Evolutionary conservation across 2,329 filamentous ascomycete genomes (phyloP).

Genomic region (Fusarium sp.): DNA sequence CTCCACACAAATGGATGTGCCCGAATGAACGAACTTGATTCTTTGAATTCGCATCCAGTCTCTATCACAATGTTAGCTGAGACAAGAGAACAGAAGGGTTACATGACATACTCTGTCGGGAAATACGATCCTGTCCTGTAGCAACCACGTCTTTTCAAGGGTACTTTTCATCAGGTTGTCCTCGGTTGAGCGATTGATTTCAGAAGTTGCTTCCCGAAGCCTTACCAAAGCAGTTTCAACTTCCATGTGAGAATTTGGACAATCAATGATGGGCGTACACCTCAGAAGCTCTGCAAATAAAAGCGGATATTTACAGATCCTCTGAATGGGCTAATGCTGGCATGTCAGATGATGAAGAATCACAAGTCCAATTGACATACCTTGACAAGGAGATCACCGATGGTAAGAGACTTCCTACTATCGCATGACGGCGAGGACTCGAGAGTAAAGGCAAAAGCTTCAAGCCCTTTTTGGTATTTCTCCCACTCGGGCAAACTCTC

Average conservation of each 20-base stretch:
- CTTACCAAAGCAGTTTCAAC: slow-evolving; percentile 81
- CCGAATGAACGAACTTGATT: slow-evolving; percentile 85
- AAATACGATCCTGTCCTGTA: slow-evolving; percentile 87
- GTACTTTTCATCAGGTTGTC: slow-evolving; percentile 77
- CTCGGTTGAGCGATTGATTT: slow-evolving; percentile 88
- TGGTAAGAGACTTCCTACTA: slow-evolving; percentile 81
- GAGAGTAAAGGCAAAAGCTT: slow-evolving; percentile 83
- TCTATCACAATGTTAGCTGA: slow-evolving; percentile 52
- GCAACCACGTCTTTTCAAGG: slow-evolving; percentile 85
- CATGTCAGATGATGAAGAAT: slow-evolving; percentile 9
- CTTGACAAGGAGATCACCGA: slow-evolving; percentile 92
- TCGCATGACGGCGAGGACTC: slow-evolving; percentile 74
- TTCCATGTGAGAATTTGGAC: slow-evolving; percentile 84
- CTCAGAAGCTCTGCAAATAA: slow-evolving; percentile 88
- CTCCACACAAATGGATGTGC: slow-evolving; percentile 84
- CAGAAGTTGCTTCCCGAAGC: slow-evolving; percentile 80
- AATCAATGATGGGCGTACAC: slow-evolving; percentile 86
- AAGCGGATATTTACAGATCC: slow-evolving; percentile 91
- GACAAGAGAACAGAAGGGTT: background rate
- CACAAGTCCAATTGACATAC: slow-evolving; percentile 59
- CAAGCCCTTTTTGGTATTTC: slow-evolving; percentile 86
- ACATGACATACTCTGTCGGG: slow-evolving; percentile 73
- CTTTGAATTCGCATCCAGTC: slow-evolving; percentile 67
- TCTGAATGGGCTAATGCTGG: slow-evolving; percentile 82
- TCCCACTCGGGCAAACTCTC: slow-evolving; percentile 81